Conservation (phyloP, 306 rosid species). For the Corylus avellana region DNA sequence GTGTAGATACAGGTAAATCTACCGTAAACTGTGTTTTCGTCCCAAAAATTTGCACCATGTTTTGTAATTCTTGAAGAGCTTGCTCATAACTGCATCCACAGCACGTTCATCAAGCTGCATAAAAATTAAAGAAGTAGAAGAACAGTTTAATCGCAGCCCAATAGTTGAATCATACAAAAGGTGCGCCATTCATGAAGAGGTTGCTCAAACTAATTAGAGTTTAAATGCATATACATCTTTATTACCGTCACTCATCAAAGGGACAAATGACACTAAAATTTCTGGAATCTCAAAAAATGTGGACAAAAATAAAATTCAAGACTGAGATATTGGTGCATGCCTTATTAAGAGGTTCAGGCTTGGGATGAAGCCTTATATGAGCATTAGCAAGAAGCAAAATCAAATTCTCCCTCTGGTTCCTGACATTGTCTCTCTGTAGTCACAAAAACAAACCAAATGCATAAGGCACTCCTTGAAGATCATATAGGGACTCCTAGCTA, state of each 20-base stretch:
- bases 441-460: slow-evolving; percentile 35
- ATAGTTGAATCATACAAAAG: slow-evolving; percentile 8
- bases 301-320: not conserved
- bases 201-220: not conserved
- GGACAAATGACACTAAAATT: not conserved
- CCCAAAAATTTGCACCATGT: slow-evolving; percentile 93
- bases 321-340: slow-evolving; percentile 36
- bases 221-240: not conserved
- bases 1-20: slow-evolving; percentile 29
- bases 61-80: slow-evolving; percentile 83
- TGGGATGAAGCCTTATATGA: slow-evolving; percentile 86
- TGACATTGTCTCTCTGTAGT: slow-evolving; percentile 82
- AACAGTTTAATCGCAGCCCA: slow-evolving; percentile 22
- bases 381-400: slow-evolving; percentile 83
- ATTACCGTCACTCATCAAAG: not conserved
- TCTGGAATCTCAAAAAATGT: not conserved
- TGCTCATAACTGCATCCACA: slow-evolving; percentile 64
- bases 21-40: slow-evolving; percentile 86
- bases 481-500: slow-evolving; percentile 3
- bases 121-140: slow-evolving; percentile 11
- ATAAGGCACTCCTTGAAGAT: slow-evolving; percentile 13
- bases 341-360: slow-evolving; percentile 97
- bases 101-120: slow-evolving; percentile 96
- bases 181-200: slow-evolving; percentile 1
- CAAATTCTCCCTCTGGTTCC: slow-evolving; percentile 97